Conservation (phyloP, 176 grass and related monocot species). For the Thalia dealbata region DNA sequence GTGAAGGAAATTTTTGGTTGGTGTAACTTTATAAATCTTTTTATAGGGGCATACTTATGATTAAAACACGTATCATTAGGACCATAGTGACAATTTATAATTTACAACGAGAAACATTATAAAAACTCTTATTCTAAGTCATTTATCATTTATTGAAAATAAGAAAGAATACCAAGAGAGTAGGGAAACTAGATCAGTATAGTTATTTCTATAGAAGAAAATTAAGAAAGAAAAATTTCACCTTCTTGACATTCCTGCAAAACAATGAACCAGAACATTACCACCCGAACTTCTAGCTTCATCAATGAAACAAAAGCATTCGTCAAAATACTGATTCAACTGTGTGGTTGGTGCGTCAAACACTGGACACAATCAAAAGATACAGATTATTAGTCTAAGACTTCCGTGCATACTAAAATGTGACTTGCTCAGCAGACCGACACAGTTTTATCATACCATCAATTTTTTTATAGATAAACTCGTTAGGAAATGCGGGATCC, state of each 20-base stretch:
- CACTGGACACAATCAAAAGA: conserved; percentile 31
- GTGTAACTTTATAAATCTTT: too few species aligned
- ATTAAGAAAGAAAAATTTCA: conserved; percentile 14
- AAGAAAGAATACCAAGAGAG: too few species aligned
- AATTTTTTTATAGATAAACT: conserved; percentile 85
- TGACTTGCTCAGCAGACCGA: background rate
- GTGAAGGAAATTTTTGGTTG: too few species aligned
- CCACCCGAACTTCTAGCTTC: conserved; percentile 56
- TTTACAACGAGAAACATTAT: too few species aligned
- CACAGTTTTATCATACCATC: conserved; percentile 33
- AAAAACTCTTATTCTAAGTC: too few species aligned
- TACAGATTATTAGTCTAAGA: background rate
- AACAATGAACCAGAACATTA: conserved; percentile 81
- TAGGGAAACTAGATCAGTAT: too few species aligned
- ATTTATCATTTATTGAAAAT: too few species aligned
- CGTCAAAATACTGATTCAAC: conserved; percentile 55
- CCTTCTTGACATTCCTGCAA: conserved; percentile 92
- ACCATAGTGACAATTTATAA: too few species aligned
- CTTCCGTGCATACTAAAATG: background rate
- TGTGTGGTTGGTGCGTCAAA: conserved; percentile 56
- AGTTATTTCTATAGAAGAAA: too few species aligned
- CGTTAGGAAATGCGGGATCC: conserved; percentile 45
- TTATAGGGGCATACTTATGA: too few species aligned
- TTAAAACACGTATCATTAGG: too few species aligned
- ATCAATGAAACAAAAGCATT: conserved; percentile 82